These are phyloP conservation scores for Imleria badia DNA, from an alignment of 768 basidiomycete genomes.

Conservation along the genomic window DNA sequence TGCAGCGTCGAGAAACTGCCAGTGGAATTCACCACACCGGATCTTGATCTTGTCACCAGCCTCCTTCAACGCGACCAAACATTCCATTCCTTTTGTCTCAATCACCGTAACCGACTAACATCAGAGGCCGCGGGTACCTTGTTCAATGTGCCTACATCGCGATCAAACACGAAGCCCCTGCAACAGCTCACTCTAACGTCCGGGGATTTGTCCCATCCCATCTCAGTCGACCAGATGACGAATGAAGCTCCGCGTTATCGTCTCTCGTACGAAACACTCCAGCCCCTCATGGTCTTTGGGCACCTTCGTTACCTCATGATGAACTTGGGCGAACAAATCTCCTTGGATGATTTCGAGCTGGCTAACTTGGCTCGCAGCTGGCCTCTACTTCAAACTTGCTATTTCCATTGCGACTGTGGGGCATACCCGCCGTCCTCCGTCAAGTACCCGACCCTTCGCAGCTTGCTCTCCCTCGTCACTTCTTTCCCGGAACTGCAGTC, in stretches of 20 bases:
- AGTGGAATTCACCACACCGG: not conserved
- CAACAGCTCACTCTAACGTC: not conserved
- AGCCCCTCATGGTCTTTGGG: not conserved
- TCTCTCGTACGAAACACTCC: conserved; percentile 7
- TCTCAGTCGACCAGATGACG: not conserved
- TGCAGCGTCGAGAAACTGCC: not conserved
- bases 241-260: not conserved
- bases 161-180: not conserved
- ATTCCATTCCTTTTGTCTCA: conserved; percentile 7
- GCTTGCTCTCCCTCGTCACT: conserved; percentile 7
- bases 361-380: conserved; percentile 3
- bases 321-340: conserved; percentile 12
- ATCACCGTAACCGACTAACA: not conserved
- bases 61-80: conserved; percentile 11
- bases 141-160: conserved; percentile 3
- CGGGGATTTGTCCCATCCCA: not conserved
- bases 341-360: conserved; percentile 8
- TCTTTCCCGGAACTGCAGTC: no score
- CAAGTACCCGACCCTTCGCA: conserved; percentile 8
- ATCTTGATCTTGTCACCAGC: conserved; percentile 4
- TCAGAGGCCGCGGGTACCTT: not conserved
- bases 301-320: conserved; percentile 6
- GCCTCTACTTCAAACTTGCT: conserved; percentile 3
- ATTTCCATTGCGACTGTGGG: conserved; percentile 4
- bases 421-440: conserved; percentile 1